Percentiles rank a stretch among this genome's conserved stretches.
These are phyloP conservation scores for Blastobotrys apis DNA, from an alignment of 1,139 yeast genomes.

Conservation along the genomic window DNA sequence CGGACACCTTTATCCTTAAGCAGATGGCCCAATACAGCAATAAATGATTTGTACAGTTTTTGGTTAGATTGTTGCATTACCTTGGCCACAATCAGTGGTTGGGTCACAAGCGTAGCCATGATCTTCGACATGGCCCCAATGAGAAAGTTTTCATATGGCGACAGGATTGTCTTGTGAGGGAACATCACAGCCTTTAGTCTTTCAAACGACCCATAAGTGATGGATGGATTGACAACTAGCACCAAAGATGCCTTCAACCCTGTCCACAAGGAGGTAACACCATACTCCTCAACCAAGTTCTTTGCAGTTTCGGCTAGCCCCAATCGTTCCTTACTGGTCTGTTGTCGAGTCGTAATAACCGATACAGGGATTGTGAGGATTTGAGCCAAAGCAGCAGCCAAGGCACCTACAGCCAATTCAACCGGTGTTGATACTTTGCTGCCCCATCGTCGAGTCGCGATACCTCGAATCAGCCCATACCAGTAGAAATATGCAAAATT, in stretches of 20 bases:
- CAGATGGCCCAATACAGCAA: constrained; percentile 49
- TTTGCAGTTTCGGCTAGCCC: constrained; percentile 47
- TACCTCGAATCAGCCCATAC: constrained; percentile 69
- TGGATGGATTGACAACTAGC: constrained; percentile 77
- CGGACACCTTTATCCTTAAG: constrained; percentile 47
- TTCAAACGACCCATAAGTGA: constrained; percentile 81
- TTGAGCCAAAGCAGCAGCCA: constrained; percentile 84
- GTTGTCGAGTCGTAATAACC: constrained; percentile 81
- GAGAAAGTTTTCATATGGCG: constrained; percentile 64
- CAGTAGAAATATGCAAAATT: constrained; percentile 82
- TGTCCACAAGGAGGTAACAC: constrained; percentile 72
- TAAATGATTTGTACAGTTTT: constrained; percentile 45
- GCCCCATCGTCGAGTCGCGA: constrained; percentile 44
- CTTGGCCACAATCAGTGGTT: constrained; percentile 81
- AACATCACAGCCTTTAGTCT: constrained; percentile 57
- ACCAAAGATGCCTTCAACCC: constrained; percentile 80
- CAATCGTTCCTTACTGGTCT: constrained; percentile 39
- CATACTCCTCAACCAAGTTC: constrained; percentile 62
- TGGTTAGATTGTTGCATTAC: constrained; percentile 65
- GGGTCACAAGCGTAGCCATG: constrained; percentile 75
- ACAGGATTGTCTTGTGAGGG: constrained; percentile 45
- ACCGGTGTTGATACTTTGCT: constrained; percentile 50
- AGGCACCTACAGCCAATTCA: constrained; percentile 74
- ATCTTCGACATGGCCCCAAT: constrained; percentile 79
- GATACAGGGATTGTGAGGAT: constrained; percentile 78